Conservation (phyloP, 129 eudicot species). For the Flaveria ramosissima region DNA sequence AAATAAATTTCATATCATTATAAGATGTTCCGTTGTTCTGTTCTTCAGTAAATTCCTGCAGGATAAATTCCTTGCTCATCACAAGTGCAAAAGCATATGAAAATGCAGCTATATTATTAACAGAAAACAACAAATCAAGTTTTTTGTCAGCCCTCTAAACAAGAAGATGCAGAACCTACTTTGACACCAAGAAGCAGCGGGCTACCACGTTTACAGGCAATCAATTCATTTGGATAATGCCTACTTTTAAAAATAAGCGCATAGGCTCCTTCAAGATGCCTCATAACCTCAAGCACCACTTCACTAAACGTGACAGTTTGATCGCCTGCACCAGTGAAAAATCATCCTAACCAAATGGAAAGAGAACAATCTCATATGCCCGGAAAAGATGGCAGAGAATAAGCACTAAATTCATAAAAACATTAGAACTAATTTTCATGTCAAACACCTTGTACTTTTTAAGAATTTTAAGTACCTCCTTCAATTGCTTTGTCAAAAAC, state of each 20-base stretch:
- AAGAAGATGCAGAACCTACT: slow-evolving; percentile 48
- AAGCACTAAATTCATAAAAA: background rate
- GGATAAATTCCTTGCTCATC: background rate
- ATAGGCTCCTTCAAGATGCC: slow-evolving; percentile 99
- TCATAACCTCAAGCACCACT: slow-evolving; percentile 96
- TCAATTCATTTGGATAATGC: slow-evolving; percentile 94
- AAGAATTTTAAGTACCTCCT: slow-evolving; percentile 50
- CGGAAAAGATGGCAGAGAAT: background rate
- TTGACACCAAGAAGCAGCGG: slow-evolving; percentile 96
- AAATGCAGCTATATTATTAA: background rate
- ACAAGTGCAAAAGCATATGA: background rate
- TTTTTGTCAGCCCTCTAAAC: background rate
- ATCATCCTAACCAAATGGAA: background rate
- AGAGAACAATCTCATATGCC: background rate
- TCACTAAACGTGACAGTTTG: slow-evolving; percentile 77
- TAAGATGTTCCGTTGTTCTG: slow-evolving; percentile 54
- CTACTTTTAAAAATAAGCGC: slow-evolving; percentile 93
- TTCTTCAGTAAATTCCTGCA: slow-evolving; percentile 67
- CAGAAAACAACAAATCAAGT: background rate
- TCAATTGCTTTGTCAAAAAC: slow-evolving; percentile 89
- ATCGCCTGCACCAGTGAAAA: slow-evolving; percentile 59
- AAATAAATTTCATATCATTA: slow-evolving; percentile 60
- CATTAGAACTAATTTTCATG: background rate
- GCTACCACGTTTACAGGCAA: slow-evolving; percentile 99
- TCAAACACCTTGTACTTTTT: background rate